These are phyloP conservation scores for Phaffia tasmanica DNA, from an alignment of 768 basidiomycete genomes.

Conservation along the genomic window DNA sequence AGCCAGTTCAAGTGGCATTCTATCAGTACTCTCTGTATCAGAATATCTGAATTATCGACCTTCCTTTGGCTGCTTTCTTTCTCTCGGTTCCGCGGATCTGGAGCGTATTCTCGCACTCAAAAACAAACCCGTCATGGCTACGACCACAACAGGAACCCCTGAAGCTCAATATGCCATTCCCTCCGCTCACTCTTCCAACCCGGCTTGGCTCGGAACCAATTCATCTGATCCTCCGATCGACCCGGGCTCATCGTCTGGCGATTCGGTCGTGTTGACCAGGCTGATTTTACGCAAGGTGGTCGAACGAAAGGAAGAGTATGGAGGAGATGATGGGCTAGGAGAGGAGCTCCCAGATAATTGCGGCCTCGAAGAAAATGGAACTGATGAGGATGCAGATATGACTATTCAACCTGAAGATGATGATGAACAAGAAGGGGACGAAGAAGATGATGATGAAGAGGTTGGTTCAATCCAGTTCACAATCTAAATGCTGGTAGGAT, in stretches of 20 bases:
- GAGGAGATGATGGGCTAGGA: not conserved
- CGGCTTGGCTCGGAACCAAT: slow-evolving; percentile 20
- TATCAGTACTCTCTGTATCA: no score
- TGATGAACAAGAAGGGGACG: slow-evolving; percentile 34
- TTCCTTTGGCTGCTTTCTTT: no score
- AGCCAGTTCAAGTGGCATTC: no score
- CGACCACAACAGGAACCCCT: no score
- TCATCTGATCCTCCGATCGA: slow-evolving; percentile 6
- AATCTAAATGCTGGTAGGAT: not conserved
- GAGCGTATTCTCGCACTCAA: no score
- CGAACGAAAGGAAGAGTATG: not conserved
- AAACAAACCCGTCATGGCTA: no score
- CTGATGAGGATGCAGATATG: slow-evolving; percentile 40
- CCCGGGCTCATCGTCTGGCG: slow-evolving; percentile 8
- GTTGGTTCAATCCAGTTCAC: slow-evolving; percentile 10
- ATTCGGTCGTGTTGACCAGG: slow-evolving; percentile 2
- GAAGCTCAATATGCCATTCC: slow-evolving; percentile 15
- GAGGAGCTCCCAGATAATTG: not conserved
- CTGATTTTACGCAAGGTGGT: not conserved
- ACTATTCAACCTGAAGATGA: slow-evolving; percentile 34
- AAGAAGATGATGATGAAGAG: slow-evolving; percentile 37
- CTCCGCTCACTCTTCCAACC: slow-evolving; percentile 26
- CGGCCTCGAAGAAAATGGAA: slow-evolving; percentile 10
- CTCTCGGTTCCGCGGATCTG: no score
- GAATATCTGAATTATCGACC: no score